phyloP scores from a whole-genome alignment of 371 early-diverging fungal species.

The Parasitella parasitica region DNA sequence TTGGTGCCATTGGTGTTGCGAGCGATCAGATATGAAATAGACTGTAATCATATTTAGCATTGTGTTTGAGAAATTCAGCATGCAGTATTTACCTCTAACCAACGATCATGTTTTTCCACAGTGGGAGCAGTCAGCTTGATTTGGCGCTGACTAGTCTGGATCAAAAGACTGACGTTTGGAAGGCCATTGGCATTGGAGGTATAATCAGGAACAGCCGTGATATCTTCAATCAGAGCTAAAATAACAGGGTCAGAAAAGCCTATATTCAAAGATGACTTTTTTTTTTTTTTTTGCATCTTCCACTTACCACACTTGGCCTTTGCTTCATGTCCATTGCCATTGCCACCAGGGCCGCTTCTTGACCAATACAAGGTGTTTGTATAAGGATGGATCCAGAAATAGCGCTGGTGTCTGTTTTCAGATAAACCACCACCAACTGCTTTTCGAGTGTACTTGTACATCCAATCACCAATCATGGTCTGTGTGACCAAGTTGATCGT shows the following conservation, averaged over 20 bases:
- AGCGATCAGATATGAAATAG: slow-evolving; percentile 33
- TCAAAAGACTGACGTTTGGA: slow-evolving; percentile 61
- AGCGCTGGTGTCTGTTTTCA: slow-evolving; percentile 65
- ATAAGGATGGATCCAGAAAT: slow-evolving; percentile 80
- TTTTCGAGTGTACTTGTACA: slow-evolving; percentile 70
- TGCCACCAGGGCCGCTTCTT: slow-evolving; percentile 69
- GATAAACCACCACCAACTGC: slow-evolving; percentile 50
- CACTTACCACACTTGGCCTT: slow-evolving; percentile 57
- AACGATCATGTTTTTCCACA: slow-evolving; percentile 65
- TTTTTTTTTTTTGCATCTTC: not conserved
- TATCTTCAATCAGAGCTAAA: slow-evolving; percentile 60
- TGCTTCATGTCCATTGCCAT: slow-evolving; percentile 53
- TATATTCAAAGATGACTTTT: too few relatives aligned
- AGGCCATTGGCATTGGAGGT: slow-evolving; percentile 32
- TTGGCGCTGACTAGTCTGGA: slow-evolving; percentile 66
- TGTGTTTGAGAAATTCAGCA: not conserved
- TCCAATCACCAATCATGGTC: slow-evolving; percentile 74
- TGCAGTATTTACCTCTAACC: slow-evolving; percentile 48
- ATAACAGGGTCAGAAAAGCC: not conserved
- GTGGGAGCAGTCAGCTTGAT: slow-evolving; percentile 71
- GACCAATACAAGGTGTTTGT: slow-evolving; percentile 74
- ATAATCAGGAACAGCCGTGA: slow-evolving; percentile 45
- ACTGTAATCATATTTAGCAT: slow-evolving; percentile 9
- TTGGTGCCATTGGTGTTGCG: slow-evolving; percentile 12
- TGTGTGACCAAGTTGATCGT: slow-evolving; percentile 64